Base-by-base conservation (phyloP, 176 grass and related monocot genomes). In the Lolium perenne region DNA sequence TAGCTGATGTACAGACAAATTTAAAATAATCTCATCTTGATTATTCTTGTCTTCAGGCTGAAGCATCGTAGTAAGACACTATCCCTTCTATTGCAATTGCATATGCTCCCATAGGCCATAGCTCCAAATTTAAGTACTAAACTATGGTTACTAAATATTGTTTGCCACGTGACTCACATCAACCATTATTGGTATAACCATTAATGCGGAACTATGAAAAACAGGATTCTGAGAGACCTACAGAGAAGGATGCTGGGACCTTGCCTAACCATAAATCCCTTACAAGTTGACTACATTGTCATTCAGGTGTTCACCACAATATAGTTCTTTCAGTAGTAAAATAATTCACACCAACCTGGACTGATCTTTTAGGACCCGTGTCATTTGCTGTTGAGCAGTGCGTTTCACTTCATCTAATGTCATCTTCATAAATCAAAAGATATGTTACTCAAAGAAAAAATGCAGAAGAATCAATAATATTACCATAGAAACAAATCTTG, bases 371-470 rank as follows among this genome's bases (percentile, higher is more conserved):
- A 98, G 83, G 55, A 91, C 96, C 50, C 86, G 65, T 18, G 88
- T 91, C 85, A 98, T 88, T 92, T 98, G 96, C 66, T 98, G 88
- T 89, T 98, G 96, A 77, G 96, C 96, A 7, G 93, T 95, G 18
- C 93, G 91, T 80, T 94, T 98, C 63, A 98, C 93, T 91, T 87
- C 96, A 91, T 95, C 96, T 18, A 98, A 87, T 81, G 96, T 98
- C 91, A 93, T 98, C 96, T 98, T 84, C 77, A 86, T 32, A 87
- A 35, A 83, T 57, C 56, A 90, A 45, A 74, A 77, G 57, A 82
- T 51, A 67, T 55, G 74, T 76, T 76, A 54, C 49, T 76, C 74
- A 55, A 55, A 35, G 51, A 10, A 90, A 38, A 68, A 77, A 82
- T 41, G 46, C 7, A 51, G 72, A 83, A 72, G 47, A 79, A 79